Percentiles rank a stretch among this genome's conserved stretches.
phyloP scores from a whole-genome alignment of 1,139 yeast species.

The Debaryomycetaceae sp. region DNA sequence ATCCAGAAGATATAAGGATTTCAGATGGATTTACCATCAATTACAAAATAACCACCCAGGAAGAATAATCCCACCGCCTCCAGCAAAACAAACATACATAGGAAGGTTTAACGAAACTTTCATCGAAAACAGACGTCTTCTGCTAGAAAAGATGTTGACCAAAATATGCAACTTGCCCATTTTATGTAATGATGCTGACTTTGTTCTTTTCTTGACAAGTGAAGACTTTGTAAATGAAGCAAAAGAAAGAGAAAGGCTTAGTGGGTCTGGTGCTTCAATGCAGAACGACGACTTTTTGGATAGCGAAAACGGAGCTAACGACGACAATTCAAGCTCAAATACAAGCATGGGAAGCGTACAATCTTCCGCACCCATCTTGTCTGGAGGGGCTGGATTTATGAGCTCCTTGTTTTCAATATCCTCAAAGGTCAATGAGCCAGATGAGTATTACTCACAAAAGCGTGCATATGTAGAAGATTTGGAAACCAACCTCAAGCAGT shows the following conservation, averaged over 20 bases:
- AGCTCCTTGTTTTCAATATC: constrained; percentile 57
- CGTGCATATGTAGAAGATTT: constrained; percentile 66
- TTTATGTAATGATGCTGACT: constrained; percentile 71
- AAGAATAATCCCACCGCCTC: constrained; percentile 91
- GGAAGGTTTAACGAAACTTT: constrained; percentile 87
- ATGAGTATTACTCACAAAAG: constrained; percentile 70
- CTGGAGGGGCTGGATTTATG: constrained; percentile 51
- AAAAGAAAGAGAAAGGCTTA: constrained; percentile 56
- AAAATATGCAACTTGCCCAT: constrained; percentile 58
- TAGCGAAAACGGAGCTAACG: constrained; percentile 21
- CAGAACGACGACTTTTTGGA: constrained; percentile 44
- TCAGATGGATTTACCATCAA: constrained; percentile 86
- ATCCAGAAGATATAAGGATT: constrained; percentile 77
- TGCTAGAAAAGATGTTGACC: constrained; percentile 83
- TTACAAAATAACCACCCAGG: constrained; percentile 88
- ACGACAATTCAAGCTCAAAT: constrained; percentile 17
- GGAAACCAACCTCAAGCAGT: constrained; percentile 68
- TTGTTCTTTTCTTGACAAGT: constrained; percentile 72
- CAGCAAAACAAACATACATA: constrained; percentile 83
- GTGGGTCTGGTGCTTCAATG: constrained; percentile 51
- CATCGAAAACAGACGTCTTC: constrained; percentile 78
- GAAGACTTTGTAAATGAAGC: constrained; percentile 66
- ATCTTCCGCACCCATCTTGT: constrained; percentile 25
- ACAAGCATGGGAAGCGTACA: constrained; percentile 22
- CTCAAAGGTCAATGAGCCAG: constrained; percentile 72